Conservation (phyloP, 768 basidiomycete species). For the Serendipita sp. region DNA sequence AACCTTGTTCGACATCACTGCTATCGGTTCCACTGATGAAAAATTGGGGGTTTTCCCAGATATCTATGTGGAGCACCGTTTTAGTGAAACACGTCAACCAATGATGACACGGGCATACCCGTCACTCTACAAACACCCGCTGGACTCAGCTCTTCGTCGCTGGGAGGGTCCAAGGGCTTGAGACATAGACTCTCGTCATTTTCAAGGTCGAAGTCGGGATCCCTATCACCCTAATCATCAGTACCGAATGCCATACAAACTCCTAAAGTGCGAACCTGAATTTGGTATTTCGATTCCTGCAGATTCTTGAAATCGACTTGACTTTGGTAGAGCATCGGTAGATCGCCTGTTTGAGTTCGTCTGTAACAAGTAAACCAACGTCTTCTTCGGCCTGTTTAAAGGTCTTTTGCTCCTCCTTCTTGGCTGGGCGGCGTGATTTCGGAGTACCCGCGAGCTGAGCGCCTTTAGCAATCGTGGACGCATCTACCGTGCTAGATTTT, state of each 20-base stretch:
- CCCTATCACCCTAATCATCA: slow-evolving; percentile 20
- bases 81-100: too few species aligned
- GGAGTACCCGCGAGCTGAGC: background rate
- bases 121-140: slow-evolving; percentile 33
- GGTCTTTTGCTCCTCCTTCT: background rate
- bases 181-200: slow-evolving; percentile 27
- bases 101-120: too few species aligned
- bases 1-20: slow-evolving; percentile 33
- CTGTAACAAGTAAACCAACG: slow-evolving; percentile 30
- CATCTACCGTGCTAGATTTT: background rate
- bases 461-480: background rate
- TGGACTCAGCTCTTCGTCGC: slow-evolving; percentile 15
- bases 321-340: slow-evolving; percentile 32
- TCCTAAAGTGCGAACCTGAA: slow-evolving; percentile 27
- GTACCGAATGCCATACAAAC: background rate
- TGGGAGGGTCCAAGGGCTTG: slow-evolving; percentile 21
- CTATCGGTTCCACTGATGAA: slow-evolving; percentile 30
- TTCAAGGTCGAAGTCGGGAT: slow-evolving; percentile 40
- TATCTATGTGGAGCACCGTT: slow-evolving; percentile 16
- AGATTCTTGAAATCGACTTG: slow-evolving; percentile 28
- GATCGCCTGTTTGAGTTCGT: slow-evolving; percentile 31
- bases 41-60: slow-evolving; percentile 37
- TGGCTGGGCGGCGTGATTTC: background rate
- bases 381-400: slow-evolving; percentile 9
- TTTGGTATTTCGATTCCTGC: slow-evolving; percentile 32